Evolutionary conservation across 2,329 filamentous ascomycete species (phyloP), one percentile per base, ranked within the genome.

Genomic region (Aureobasidium lini): DNA sequence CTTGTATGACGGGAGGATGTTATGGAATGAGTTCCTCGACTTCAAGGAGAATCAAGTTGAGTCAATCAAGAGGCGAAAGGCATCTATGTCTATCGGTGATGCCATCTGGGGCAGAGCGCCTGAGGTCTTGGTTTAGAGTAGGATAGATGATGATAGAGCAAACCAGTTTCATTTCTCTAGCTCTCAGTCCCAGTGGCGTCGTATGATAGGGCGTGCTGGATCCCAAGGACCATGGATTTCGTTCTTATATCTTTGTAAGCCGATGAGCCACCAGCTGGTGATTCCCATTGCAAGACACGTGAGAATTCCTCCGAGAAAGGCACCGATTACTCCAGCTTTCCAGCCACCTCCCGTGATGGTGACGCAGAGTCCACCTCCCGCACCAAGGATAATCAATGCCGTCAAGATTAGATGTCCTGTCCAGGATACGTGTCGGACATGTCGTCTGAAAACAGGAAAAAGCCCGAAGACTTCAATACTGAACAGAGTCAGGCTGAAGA

Each of bases 211-310:
- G 70, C 92, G 82, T 6, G 94, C 94, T 18, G 93, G 92, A 76
- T 99, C 94, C 94, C 94, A 99, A 1, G 94, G 94, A 44, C 94
- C 94, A 69, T 92, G 90, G 65, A 99, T 96, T 75, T 97, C 94
- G 72, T 97, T 97, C 79, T 99, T 99, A 75, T 97, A 99, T 76
- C 95, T 93, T 75, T 99, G 94, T 72, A 99, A 74, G 8, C 91
- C 89, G 69, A 99, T 97, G 63, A 99, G 76, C 92, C 94, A 97
- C 93, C 92, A 97, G 70, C 90, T 95, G 72, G 92, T 96, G 11
- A 91, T 87, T 1, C 93, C 94, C 84, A 96, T 95, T 2, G 85
- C 86, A 57, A 96, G 72, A 4, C 86, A 84, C 0, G 88, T 87
- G 23, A 90, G 78, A 9, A 93, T 68, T n/a, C 85, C 83, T 5